Conservation (phyloP, 345 rosid species). For the Citrus sinensis region DNA sequence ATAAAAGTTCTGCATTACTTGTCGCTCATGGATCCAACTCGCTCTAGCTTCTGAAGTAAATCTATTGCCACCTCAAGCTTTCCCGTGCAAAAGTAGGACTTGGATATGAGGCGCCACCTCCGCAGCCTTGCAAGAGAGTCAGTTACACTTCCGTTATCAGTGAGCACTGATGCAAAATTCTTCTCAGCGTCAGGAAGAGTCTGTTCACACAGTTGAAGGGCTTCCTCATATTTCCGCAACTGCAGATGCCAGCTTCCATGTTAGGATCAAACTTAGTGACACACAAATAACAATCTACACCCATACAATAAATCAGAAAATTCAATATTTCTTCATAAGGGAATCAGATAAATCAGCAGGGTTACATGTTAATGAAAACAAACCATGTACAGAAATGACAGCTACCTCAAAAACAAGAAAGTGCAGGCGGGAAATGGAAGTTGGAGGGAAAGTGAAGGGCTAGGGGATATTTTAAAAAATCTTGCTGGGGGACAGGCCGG, state of each 20-base stretch:
- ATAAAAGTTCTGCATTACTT: constrained; percentile 42
- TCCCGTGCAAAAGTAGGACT: constrained; percentile 76
- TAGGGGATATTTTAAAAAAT: too few relatives aligned
- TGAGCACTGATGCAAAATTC: constrained; percentile 35
- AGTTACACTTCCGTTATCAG: constrained; percentile 30
- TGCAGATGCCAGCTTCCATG: constrained; percentile 30
- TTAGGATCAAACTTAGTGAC: constrained; percentile 11
- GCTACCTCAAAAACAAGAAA: too few relatives aligned
- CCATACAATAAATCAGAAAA: not conserved
- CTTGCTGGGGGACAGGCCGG: too few relatives aligned
- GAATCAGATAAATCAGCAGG: too few relatives aligned
- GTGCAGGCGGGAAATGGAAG: too few relatives aligned
- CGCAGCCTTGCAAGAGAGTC: constrained; percentile 43
- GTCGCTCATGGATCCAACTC: constrained; percentile 35
- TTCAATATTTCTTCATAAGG: not conserved
- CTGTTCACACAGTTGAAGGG: constrained; percentile 67
- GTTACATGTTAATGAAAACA: too few relatives aligned
- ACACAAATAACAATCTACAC: not conserved
- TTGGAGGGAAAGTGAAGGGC: too few relatives aligned
- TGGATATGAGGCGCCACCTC: constrained; percentile 71
- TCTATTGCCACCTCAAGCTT: constrained; percentile 74
- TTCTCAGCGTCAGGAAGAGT: constrained; percentile 66
- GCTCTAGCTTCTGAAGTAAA: constrained; percentile 60
- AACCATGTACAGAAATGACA: too few relatives aligned
- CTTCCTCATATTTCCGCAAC: constrained; percentile 71